Conservation (phyloP, 108 stramenopile species). For the Nannochloropsis gaditana region DNA sequence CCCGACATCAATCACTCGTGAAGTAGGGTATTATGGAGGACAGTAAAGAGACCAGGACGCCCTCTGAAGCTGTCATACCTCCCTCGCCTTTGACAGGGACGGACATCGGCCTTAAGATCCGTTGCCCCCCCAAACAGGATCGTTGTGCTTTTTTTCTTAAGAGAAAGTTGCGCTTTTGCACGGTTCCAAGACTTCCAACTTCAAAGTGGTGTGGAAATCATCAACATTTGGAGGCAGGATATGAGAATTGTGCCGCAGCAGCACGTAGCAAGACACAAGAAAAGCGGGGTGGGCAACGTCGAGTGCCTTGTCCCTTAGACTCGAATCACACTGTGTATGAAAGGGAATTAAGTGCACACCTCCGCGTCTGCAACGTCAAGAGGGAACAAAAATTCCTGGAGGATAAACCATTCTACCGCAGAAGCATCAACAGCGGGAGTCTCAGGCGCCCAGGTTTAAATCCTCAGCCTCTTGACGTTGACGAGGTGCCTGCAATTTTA, state of each 20-base stretch:
- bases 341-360: neutral
- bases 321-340: neutral
- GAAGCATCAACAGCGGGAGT: neutral
- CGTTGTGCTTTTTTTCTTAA: constrained; percentile 5
- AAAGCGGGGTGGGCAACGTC: constrained; percentile 19
- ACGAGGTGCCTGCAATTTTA: neutral
- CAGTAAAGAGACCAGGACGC: no score
- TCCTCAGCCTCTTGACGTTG: neutral
- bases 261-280: constrained; percentile 15
- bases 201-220: constrained; percentile 4
- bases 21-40: no score
- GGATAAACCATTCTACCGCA: neutral
- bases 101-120: no score
- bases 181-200: neutral
- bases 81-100: no score
- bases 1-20: no score
- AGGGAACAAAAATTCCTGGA: neutral
- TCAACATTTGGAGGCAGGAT: neutral
- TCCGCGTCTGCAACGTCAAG: neutral
- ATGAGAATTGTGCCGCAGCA: neutral
- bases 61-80: no score
- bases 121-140: neutral
- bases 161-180: neutral
- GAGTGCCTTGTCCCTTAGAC: neutral
- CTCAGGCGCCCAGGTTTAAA: neutral